Conservation (phyloP, 2,329 filamentous ascomycete genomes). For the Diplodia sapinea region DNA sequence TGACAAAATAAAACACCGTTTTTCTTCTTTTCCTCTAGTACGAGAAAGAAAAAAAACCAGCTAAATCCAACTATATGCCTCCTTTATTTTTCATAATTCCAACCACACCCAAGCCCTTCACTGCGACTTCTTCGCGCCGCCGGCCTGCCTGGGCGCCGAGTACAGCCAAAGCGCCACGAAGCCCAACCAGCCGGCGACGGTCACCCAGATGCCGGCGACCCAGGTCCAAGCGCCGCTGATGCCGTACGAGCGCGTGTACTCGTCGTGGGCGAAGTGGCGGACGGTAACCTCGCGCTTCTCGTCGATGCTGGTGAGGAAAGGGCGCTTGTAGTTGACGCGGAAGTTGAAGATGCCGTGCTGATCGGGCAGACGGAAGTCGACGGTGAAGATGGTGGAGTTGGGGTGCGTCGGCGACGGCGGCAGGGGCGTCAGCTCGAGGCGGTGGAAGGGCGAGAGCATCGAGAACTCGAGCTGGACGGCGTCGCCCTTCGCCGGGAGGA, state of each 20-base stretch:
- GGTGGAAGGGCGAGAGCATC: conserved; percentile 98
- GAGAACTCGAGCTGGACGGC: conserved; percentile 92
- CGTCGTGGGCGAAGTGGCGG: conserved; percentile 94
- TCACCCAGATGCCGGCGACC: conserved; percentile 85
- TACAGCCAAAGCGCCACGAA: conserved; percentile 92
- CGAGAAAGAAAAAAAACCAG: not conserved
- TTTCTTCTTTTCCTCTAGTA: not conserved
- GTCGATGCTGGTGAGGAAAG: conserved; percentile 85
- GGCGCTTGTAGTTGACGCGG: conserved; percentile 94
- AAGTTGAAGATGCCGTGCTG: conserved; percentile 99
- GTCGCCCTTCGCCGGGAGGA: conserved; percentile 71
- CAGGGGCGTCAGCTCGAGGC: conserved; percentile 70
- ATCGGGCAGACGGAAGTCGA: conserved; percentile 83
- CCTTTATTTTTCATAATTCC: not conserved
- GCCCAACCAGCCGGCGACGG: conserved; percentile 79
- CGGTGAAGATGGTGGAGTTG: conserved; percentile 74
- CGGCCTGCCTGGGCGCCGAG: conserved; percentile 62
- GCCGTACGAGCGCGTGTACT: conserved; percentile 88
- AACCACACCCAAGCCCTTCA: not conserved
- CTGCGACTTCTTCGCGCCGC: conserved; percentile 52
- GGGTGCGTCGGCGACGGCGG: conserved; percentile 57
- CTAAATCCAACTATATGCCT: conserved; percentile 10
- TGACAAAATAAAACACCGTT: not conserved
- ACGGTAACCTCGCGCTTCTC: conserved; percentile 96
- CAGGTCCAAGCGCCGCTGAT: conserved; percentile 95